A percentile compares a stretch with the other conserved stretches of the same genome.
phyloP scores from a whole-genome alignment of 2,329 filamentous ascomycete species.

The Penicillium occitanis region DNA sequence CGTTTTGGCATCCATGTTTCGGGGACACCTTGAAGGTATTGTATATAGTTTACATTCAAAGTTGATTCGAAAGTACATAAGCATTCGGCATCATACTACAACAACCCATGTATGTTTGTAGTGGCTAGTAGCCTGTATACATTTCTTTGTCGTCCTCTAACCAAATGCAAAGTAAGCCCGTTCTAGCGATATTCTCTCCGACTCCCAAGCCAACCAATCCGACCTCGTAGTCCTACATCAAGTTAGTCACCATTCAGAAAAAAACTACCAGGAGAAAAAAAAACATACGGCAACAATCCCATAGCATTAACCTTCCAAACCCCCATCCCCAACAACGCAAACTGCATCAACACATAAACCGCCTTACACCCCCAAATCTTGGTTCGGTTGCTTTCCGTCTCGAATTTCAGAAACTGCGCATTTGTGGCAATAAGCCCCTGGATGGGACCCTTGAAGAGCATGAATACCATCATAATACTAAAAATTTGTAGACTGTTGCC shows the following conservation, averaged over 20 bases:
- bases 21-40: not conserved
- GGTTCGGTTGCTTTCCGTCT: slow-evolving; percentile 72
- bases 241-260: slow-evolving; percentile 20
- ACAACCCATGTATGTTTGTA: not conserved
- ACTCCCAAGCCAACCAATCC: slow-evolving; percentile 97
- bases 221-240: slow-evolving; percentile 77
- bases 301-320: slow-evolving; percentile 97
- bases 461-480: slow-evolving; percentile 99
- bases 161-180: slow-evolving; percentile 61
- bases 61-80: not conserved
- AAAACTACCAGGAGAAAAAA: too few species aligned
- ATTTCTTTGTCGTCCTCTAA: slow-evolving; percentile 20
- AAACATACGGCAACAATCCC: slow-evolving; percentile 77
- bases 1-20: slow-evolving; percentile 1
- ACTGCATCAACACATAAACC: slow-evolving; percentile 83
- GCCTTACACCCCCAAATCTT: slow-evolving; percentile 81
- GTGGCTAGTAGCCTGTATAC: not conserved
- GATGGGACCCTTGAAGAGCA: slow-evolving; percentile 96
- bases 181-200: slow-evolving; percentile 67
- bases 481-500: slow-evolving; percentile 98
- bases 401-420: slow-evolving; percentile 85
- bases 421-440: slow-evolving; percentile 80
- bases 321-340: slow-evolving; percentile 78
- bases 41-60: not conserved
- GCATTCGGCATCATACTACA: not conserved